Conservation (phyloP, 202 grass and related monocot genomes). For the Saccharum hybrid region DNA sequence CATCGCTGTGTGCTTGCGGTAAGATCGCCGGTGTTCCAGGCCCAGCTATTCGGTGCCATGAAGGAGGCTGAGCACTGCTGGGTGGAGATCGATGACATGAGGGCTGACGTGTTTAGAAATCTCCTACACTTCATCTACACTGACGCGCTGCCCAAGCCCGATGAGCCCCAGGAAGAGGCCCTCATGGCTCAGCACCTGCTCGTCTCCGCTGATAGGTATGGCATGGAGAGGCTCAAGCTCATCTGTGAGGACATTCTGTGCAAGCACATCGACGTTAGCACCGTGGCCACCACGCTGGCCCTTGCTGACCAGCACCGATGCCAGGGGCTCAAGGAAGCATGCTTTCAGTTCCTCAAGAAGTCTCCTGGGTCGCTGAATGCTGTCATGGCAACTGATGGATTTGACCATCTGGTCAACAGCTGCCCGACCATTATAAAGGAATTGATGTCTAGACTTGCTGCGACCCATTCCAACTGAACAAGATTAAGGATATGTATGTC, state of each 20-base stretch:
- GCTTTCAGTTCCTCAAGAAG: neutral
- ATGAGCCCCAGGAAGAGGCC: neutral
- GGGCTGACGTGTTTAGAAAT: neutral
- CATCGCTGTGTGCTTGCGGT: neutral
- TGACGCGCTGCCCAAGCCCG: neutral
- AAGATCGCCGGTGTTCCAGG: neutral
- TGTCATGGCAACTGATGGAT: conserved; percentile 1
- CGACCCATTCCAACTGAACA: neutral
- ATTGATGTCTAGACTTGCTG: neutral
- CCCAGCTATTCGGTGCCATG: neutral
- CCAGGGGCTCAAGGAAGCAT: neutral
- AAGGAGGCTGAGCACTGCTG: neutral
- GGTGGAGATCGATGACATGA: neutral
- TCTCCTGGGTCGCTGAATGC: neutral
- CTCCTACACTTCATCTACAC: neutral
- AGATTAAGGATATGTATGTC: neutral
- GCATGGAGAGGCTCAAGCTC: neutral
- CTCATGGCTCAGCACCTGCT: neutral
- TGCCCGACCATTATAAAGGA: neutral
- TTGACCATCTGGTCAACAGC: neutral
- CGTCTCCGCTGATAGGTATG: neutral
- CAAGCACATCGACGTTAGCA: neutral
- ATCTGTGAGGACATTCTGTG: neutral
- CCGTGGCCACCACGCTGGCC: neutral
- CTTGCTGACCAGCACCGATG: neutral